Evolutionary conservation across 352 stramenopile genomes (phyloP), one percentile per base, ranked within the genome.

Genomic region (Phytopythium sindhum): DNA sequence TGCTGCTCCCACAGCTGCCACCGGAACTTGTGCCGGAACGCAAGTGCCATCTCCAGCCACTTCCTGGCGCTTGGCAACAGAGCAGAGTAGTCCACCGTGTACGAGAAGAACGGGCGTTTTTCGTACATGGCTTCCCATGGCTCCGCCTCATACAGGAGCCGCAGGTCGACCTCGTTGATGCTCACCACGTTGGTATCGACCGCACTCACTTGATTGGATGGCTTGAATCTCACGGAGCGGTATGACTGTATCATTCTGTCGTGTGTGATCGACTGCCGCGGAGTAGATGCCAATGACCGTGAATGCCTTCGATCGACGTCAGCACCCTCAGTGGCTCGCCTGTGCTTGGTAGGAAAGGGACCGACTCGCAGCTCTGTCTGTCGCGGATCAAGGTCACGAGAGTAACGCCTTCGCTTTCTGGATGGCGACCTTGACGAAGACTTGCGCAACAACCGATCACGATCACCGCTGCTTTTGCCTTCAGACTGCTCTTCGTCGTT

Each of bases 1-100:
- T 47, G 53, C 31, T 59, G 53, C 53, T 59, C 53, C 53, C 53
- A 47, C 24, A 59, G 3, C n/a, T 45, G 11, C 7, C 33, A n/a
- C 7, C 53, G 53, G 37, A 24, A 47, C 33, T 31, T 47, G 17
- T 24, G 4, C n/a, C 37, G 33, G 31, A 59, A 59, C 31, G 11
- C 53, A 14, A 59, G 31, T 21, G 24, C 21, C 24, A 6, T 23
- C 11, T 59, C n/a, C 21, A 59, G 11, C n/a, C 12, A 41, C 19
- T 28, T 21, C 53, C 33, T 59, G 21, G 31, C n/a, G 3, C 23
- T 6, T 7, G 33, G 9, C 8, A 17, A 12, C 5, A 59, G 33
- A 7, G 33, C 5, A 2, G 53, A 26, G 53, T 47, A 59, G 53
- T 47, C n/a, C n/a, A 59, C 4, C 17, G 31, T 45, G 31, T 47